phyloP scores from a whole-genome alignment of 2,329 filamentous ascomycete species.

The Colletotrichum sp. region DNA sequence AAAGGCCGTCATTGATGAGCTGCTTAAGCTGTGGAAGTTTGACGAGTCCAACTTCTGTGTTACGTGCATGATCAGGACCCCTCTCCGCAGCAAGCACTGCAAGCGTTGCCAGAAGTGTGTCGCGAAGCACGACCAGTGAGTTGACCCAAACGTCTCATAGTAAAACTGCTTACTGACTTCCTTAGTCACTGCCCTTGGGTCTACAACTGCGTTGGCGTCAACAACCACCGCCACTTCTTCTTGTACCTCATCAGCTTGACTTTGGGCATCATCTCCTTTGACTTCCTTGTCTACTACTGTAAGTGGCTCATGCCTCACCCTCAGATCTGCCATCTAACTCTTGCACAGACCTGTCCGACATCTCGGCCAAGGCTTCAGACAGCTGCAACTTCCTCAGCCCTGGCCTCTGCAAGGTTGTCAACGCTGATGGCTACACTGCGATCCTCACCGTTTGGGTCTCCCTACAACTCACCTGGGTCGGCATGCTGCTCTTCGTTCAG shows the following conservation, averaged over 20 bases:
- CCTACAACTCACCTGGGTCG: constrained; percentile 91
- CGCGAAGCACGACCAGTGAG: constrained; percentile 95
- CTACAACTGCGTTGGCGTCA: constrained; percentile 92
- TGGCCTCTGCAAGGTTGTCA: constrained; percentile 75
- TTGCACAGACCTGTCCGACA: constrained; percentile 64
- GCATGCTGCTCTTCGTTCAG: constrained; percentile 96
- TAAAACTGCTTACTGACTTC: neutral
- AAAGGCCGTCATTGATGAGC: constrained; percentile 85
- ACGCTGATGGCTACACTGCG: constrained; percentile 84
- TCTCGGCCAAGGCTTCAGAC: constrained; percentile 57
- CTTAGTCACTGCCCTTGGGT: constrained; percentile 95
- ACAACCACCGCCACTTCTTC: constrained; percentile 96
- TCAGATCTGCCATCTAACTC: constrained; percentile 28
- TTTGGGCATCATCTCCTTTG: constrained; percentile 73
- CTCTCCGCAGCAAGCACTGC: constrained; percentile 95
- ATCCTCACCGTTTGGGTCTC: constrained; percentile 79
- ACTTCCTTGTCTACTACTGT: constrained; percentile 78
- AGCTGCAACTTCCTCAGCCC: constrained; percentile 80
- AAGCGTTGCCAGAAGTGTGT: constrained; percentile 90
- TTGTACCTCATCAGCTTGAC: constrained; percentile 84
- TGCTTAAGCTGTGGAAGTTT: constrained; percentile 85
- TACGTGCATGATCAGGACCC: constrained; percentile 91
- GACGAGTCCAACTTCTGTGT: constrained; percentile 95
- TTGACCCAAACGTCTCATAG: constrained; percentile 19
- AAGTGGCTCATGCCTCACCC: constrained; percentile 34